Base-by-base conservation (phyloP, 164 flowering plant genomes). In the Vitis cinerea region DNA sequence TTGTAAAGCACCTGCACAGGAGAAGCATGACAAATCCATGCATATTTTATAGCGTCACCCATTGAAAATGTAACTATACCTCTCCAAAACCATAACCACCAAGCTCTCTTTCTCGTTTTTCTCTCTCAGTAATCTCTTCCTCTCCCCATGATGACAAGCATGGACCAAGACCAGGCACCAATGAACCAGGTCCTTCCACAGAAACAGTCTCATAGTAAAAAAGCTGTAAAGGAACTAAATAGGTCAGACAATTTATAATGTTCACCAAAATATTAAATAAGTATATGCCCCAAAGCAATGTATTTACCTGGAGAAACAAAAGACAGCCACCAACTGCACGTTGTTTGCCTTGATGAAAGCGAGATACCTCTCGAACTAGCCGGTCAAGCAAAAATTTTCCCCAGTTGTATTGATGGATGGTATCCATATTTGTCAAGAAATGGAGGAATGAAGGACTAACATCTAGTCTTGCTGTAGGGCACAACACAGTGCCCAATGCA, bases 261-360 rank as follows among this genome's bases (percentile, higher is more conserved):
- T 10, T 31, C 16, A n/a, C 17, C 3, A 50, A 56, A 1, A 31
- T 17, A 61, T 54, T 13, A 13, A 30, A 67, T 48, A 64, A 23
- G 9, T 10, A 10, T 54, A 10, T 60, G 60, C 9, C 44, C 4
- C 44, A 37, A 37, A 37, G 27, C 27, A 23, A 7, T 37, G 44
- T 4, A 37, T 51, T 59, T 51, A 82, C 85, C 83, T 82, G 83
- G 56, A 82, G 83, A 77, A 82, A 82, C 74, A 82, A 69, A 65
- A 82, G 85, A 64, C 85, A 82, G 54, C 85, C 85, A 67, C 85
- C 85, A 62, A 82, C 85, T 10, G 83, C 83, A 59, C 72, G 81
- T 69, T 82, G 83, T 76, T 79, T 79, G 27, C 85, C 81, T 63
- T 79, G 85, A 63, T 66, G 81, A 70, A 70, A 82, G 44, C 85